phyloP scores from a whole-genome alignment of 169 alveolate genomes.

The Cryptosporidium sp. region DNA sequence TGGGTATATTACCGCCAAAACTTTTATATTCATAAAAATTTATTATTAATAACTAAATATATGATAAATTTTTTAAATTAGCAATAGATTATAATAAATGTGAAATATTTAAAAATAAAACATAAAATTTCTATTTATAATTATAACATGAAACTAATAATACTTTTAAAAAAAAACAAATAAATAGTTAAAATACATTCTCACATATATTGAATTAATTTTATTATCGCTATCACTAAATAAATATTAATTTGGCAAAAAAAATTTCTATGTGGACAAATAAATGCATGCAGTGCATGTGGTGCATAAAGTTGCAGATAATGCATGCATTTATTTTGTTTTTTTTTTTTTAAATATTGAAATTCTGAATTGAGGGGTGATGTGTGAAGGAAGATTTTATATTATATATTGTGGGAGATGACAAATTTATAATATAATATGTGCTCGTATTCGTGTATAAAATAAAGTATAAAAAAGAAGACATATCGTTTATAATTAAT shows the following conservation, averaged over 20 bases:
- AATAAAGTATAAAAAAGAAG: neutral
- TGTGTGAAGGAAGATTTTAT: too few species aligned
- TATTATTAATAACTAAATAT: too few species aligned
- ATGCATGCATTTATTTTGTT: neutral
- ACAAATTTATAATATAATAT: neutral
- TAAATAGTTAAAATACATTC: neutral
- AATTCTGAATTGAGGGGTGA: neutral
- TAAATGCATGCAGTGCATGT: neutral
- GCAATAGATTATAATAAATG: neutral
- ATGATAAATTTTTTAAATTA: neutral
- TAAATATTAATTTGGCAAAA: neutral
- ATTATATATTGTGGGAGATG: neutral
- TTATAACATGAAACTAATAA: too few species aligned
- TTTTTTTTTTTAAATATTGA: too few species aligned
- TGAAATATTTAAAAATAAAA: too few species aligned
- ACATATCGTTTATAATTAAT: conserved; percentile 14
- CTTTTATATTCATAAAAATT: too few species aligned
- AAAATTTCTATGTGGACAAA: neutral
- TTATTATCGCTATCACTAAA: neutral
- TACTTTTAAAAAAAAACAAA: too few species aligned
- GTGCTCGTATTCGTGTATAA: conserved; percentile 27
- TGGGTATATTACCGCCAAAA: neutral
- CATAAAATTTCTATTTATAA: too few species aligned
- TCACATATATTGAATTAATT: neutral
- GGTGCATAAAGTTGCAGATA: neutral